Percentiles rank a stretch among this genome's conserved stretches.
These are phyloP conservation scores for Flaveria bidentis DNA, from an alignment of 129 eudicot species.

Conservation along the genomic window DNA sequence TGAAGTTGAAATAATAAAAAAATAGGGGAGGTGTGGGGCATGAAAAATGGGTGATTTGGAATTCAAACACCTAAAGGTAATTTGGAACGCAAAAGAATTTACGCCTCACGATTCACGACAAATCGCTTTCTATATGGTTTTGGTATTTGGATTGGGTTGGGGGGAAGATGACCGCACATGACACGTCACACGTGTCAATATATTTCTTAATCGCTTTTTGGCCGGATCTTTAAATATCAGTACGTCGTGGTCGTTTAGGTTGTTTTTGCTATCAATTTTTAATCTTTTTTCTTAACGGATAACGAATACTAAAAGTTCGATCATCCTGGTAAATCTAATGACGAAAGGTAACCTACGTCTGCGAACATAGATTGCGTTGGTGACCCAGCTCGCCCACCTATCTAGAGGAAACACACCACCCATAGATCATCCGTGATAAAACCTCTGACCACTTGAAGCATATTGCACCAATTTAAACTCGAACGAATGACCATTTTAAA, in stretches of 20 bases:
- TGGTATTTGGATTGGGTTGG: conserved; percentile 38
- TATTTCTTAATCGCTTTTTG: neutral
- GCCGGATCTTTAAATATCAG: conserved; percentile 1
- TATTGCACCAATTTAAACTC: no score
- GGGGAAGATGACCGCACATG: conserved; percentile 24
- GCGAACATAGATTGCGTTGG: no score
- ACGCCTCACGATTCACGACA: conserved; percentile 33
- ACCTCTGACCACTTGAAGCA: no score
- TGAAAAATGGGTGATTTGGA: conserved; percentile 32
- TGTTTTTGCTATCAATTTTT: no score
- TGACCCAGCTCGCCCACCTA: no score
- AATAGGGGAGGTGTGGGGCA: neutral
- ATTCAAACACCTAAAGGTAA: conserved; percentile 37
- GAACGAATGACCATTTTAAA: no score
- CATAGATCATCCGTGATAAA: no score
- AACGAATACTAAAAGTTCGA: no score
- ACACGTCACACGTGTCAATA: neutral
- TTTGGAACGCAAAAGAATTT: conserved; percentile 39
- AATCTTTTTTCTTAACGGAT: no score
- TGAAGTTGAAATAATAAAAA: neutral
- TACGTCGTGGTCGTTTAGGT: neutral
- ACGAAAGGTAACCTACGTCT: no score
- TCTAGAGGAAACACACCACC: no score
- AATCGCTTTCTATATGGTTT: conserved; percentile 41
- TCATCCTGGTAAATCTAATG: no score